phyloP scores from a whole-genome alignment of 345 rosid genomes.

The Ceriops decandra region DNA sequence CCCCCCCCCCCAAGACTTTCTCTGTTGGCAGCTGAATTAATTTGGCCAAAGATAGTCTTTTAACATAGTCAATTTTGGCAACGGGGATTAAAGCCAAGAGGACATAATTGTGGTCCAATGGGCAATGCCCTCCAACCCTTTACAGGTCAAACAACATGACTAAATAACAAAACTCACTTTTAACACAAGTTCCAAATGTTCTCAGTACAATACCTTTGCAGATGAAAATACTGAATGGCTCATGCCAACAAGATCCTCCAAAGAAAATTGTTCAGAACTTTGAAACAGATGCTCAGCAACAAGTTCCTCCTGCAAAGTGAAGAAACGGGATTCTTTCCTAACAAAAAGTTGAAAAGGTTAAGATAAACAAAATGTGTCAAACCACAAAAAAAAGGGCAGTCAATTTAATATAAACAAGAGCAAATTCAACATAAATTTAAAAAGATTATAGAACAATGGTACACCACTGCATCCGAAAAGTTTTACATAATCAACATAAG shows the following conservation, averaged over 20 bases:
- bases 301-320: slow-evolving; percentile 77
- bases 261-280: slow-evolving; percentile 51
- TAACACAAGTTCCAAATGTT: neutral
- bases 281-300: slow-evolving; percentile 85
- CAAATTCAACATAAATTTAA: too few relatives aligned
- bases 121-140: too few relatives aligned
- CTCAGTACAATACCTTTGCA: slow-evolving; percentile 46
- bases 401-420: too few relatives aligned
- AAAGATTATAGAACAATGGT: neutral
- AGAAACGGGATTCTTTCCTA: slow-evolving; percentile 70
- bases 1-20: too few relatives aligned
- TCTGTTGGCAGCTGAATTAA: too few relatives aligned
- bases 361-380: neutral
- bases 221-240: slow-evolving; percentile 57
- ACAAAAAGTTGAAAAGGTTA: slow-evolving; percentile 25
- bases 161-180: neutral
- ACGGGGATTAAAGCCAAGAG: too few relatives aligned
- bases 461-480: neutral
- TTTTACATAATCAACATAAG: neutral
- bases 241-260: slow-evolving; percentile 70
- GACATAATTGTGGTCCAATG: too few relatives aligned
- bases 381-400: neutral
- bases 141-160: neutral
- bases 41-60: too few relatives aligned
- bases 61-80: too few relatives aligned